Evolutionary conservation across 1,284 basidiomycete genomes (phyloP), one percentile per base, ranked within the genome.

Genomic region (Ustilago vetiveriae): DNA sequence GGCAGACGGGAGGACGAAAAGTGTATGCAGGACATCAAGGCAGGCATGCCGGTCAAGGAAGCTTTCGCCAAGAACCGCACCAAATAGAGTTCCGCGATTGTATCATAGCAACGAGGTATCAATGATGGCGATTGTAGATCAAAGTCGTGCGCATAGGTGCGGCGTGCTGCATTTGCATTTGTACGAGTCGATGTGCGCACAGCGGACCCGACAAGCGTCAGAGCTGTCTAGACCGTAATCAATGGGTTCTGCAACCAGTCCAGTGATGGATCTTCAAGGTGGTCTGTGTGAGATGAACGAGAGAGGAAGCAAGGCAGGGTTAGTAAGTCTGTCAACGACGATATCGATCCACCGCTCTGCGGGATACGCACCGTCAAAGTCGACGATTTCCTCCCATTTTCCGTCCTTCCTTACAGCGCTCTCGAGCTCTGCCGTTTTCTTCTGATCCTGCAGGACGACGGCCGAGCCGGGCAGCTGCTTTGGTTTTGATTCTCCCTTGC

Each of bases 21-120:
- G 66, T 92, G 92, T 63, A 86, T 91, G 86, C 83, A 84, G 46
- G 94, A 94, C 75, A 89, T 97, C 67, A 84, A 85, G 64, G 86
- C 85, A 8, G 92, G 93, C 1, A 86, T 87, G 68, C 88, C 90
- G 10, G 86, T 95, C 3, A 86, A 88, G 73, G 88, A 87, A 47
- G 88, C 90, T 22, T 94, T 96, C 84, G 89, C 87, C 79, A 84
- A 87, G 74, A 88, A 91, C 75, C 85, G 92, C 79, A 89, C 90
- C 37, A 87, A 85, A 76, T 87, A 26, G 13, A 2, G 22, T 16
- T 14, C n/a, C 24, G 11, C 19, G 16, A n/a, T 22, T 32, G 14
- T 44, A 17, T 45, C 33, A n/a, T 16, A 35, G 33, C 33, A 35
- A n/a, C 16, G 13, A 43, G 29, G 23, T 14, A 23, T n/a, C 8